phyloP scores from a whole-genome alignment of 306 rosid genomes.

The Gastrolobium villosum region DNA sequence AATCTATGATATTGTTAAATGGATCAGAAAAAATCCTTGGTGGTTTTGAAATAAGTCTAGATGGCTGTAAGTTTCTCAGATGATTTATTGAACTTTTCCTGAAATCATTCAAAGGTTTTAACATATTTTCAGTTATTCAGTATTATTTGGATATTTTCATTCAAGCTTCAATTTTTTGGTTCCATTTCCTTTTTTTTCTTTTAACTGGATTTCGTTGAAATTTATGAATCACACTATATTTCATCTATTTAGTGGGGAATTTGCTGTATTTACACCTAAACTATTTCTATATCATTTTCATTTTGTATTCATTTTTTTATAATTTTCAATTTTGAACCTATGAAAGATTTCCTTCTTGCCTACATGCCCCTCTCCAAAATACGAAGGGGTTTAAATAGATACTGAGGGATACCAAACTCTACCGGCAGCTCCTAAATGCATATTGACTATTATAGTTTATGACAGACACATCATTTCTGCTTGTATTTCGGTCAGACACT shows the following conservation, averaged over 20 bases:
- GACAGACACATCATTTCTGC: background rate
- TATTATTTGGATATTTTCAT: conserved; percentile 7
- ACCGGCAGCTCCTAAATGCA: too few species aligned
- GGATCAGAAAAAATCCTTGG: conserved; percentile 4
- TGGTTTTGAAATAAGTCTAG: background rate
- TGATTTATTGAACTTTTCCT: conserved; percentile 12
- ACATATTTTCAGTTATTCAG: background rate
- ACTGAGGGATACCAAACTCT: too few species aligned
- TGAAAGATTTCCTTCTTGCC: background rate
- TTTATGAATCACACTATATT: background rate
- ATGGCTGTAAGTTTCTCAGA: background rate
- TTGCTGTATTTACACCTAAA: background rate
- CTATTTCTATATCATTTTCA: background rate
- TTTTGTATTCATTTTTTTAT: too few species aligned
- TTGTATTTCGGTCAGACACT: background rate
- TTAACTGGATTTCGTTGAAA: background rate
- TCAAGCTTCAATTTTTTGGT: background rate
- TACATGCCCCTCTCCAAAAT: background rate
- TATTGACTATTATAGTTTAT: too few species aligned
- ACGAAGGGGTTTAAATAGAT: background rate
- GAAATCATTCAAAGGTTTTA: background rate
- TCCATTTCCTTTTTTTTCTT: background rate
- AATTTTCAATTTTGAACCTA: too few species aligned
- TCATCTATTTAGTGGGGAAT: background rate
- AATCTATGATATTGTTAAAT: background rate